A percentile compares a stretch with the other conserved stretches of the same genome.
phyloP scores from a whole-genome alignment of 148 eudicot species.

The Pouteria glomerata region DNA sequence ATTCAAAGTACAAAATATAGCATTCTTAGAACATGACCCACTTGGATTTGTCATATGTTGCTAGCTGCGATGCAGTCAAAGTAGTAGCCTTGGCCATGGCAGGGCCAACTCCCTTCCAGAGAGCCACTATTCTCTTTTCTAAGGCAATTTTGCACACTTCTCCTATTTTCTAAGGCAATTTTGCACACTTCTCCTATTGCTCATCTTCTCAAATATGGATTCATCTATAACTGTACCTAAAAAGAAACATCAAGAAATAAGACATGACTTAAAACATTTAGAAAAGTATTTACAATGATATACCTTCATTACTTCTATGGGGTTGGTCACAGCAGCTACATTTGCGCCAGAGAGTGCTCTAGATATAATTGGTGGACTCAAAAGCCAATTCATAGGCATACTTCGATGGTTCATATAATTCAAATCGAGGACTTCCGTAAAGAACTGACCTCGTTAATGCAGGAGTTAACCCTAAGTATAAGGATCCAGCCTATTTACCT shows the following conservation, averaged over 20 bases:
- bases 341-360: conserved; percentile 92
- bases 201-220: conserved; percentile 39
- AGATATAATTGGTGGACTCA: conserved; percentile 90
- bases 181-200: conserved; percentile 57
- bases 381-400: conserved; percentile 79
- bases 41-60: conserved; percentile 94
- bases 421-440: conserved; percentile 96
- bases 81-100: conserved; percentile 87
- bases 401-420: conserved; percentile 94
- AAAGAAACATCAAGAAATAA: conserved; percentile 7
- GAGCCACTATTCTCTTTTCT: conserved; percentile 71
- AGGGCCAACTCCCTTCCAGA: conserved; percentile 98
- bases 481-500: conserved; percentile 64
- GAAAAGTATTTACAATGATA: conserved; percentile 4
- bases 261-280: neutral
- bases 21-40: conserved; percentile 46
- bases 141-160: conserved; percentile 50
- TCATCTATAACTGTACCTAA: conserved; percentile 90
- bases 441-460: conserved; percentile 94
- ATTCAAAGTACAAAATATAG: conserved; percentile 22
- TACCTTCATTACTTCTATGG: conserved; percentile 90
- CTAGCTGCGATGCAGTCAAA: conserved; percentile 88
- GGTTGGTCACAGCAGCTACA: conserved; percentile 91
- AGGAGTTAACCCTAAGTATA: conserved; percentile 80
- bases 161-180: too few relatives aligned